Conservation (phyloP, 2,329 filamentous ascomycete species). For the Phaeosphaeriaceae sp. region DNA sequence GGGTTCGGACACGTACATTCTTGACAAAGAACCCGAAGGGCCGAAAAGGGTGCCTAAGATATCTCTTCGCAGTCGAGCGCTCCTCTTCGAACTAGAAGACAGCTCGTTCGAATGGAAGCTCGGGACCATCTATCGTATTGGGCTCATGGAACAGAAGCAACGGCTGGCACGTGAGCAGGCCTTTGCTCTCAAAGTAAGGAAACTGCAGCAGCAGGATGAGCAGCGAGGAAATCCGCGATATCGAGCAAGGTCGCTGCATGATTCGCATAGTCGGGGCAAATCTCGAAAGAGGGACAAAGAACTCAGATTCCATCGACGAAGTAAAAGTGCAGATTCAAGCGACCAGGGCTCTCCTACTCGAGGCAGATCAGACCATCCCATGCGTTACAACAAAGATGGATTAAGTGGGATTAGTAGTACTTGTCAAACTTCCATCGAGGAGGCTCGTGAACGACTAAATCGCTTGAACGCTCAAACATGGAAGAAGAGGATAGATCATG, state of each 20-base stretch:
- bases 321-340: slow-evolving; percentile 46
- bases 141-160: slow-evolving; percentile 88
- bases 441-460: slow-evolving; percentile 78
- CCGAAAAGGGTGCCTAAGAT: slow-evolving; percentile 88
- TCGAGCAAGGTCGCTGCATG: slow-evolving; percentile 61
- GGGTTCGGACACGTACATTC: slow-evolving; percentile 84
- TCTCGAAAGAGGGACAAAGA: slow-evolving; percentile 42
- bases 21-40: slow-evolving; percentile 82
- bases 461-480: slow-evolving; percentile 87
- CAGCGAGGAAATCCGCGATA: slow-evolving; percentile 58
- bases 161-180: slow-evolving; percentile 88
- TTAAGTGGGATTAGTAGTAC: slow-evolving; percentile 74
- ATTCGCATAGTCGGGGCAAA: slow-evolving; percentile 47
- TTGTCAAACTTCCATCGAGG: slow-evolving; percentile 74
- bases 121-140: slow-evolving; percentile 89
- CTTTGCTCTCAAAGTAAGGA: slow-evolving; percentile 85
- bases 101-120: slow-evolving; percentile 98
- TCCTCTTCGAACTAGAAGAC: slow-evolving; percentile 93
- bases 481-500: slow-evolving; percentile 87
- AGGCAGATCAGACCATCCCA: slow-evolving; percentile 53
- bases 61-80: slow-evolving; percentile 78
- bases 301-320: slow-evolving; percentile 45
- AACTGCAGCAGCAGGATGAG: slow-evolving; percentile 70
- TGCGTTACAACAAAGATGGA: slow-evolving; percentile 80
- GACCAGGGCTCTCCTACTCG: slow-evolving; percentile 34